Evolutionary conservation across 2,329 filamentous ascomycete species (phyloP), one percentile per base, ranked within the genome.

Genomic region (Knoxdaviesia proteae): DNA sequence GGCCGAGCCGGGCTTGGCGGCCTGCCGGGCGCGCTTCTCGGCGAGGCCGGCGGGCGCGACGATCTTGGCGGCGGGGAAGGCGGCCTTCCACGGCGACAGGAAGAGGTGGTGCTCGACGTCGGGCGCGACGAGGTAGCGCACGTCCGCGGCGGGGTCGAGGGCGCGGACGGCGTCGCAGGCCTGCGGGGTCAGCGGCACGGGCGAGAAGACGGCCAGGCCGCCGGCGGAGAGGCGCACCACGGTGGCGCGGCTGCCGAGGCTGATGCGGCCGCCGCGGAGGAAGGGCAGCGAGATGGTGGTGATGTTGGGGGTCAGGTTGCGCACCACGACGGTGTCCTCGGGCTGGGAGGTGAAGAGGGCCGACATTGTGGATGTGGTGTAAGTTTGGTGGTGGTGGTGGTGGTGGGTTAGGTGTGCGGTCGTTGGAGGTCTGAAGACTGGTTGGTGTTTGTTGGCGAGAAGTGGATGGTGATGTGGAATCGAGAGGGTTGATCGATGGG

Each of bases 71-170:
- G 69, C 58, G 0, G 88, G 87, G 56, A 74, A 96, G 31, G 74
- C 81, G 40, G 71, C 63, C 52, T 81, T 75, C 88, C 90, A 98
- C 40, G 83, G 68, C 0, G 81, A 79, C 43, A 98, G 58, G 64
- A 90, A 92, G 56, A 98, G 84, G 68, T 98, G 90, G 60, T 98
- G 90, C 63, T 98, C 86, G 42, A 83, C 69, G 58, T 98, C 90
- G 1, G 80, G 74, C 1, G 90, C 88, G 31, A 88, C 67, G 49
- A 98, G 77, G 67, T 96, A 96, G 50, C 70, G 72, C 42, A 94
- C 74, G 29, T 6, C 6, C 10, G 34, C 6, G 37, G 74, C 68
- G 41, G 77, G 77, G 47, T 77, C 77, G 44, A 84, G 63, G 34
- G 74, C 65, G 43, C 68, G 62, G 42, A 82, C 64, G 56, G 79